A percentile compares a stretch with the other conserved stretches of the same genome.
Evolutionary conservation across 192 early-diverging fungal species (phyloP).

Genomic region (Backusella parvicylindrica): DNA sequence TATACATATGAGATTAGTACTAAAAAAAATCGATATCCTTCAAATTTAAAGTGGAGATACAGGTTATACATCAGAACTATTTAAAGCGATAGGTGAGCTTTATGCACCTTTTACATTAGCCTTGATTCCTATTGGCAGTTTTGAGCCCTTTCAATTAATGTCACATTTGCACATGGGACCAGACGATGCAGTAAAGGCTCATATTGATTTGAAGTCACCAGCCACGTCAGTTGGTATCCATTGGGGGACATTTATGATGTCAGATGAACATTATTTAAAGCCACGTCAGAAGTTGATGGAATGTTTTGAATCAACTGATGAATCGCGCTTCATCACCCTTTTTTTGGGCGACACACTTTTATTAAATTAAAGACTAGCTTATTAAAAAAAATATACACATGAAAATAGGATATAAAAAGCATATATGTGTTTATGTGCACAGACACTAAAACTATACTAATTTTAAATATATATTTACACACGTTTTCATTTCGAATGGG

Average conservation of each 20-base stretch:
- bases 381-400: neutral
- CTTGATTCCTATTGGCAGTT: conserved; percentile 53
- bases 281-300: conserved; percentile 29
- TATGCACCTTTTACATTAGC: conserved; percentile 53
- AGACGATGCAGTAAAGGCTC: conserved; percentile 46
- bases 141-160: conserved; percentile 47
- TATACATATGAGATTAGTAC: neutral
- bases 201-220: conserved; percentile 40
- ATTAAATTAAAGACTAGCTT: neutral
- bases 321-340: conserved; percentile 22
- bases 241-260: conserved; percentile 64
- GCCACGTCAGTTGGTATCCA: conserved; percentile 49
- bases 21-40: neutral
- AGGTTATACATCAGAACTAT: conserved; percentile 48
- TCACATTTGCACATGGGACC: conserved; percentile 55
- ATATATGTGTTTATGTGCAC: neutral
- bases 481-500: neutral
- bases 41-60: conserved; percentile 38
- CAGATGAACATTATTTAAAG: conserved; percentile 54
- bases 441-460: neutral
- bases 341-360: conserved; percentile 26
- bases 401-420: neutral
- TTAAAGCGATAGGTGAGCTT: conserved; percentile 44
- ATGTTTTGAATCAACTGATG: conserved; percentile 1
- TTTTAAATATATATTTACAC: neutral